These are phyloP conservation scores for Mentha longifolia DNA, from an alignment of 257 asterid species.

Conservation along the genomic window DNA sequence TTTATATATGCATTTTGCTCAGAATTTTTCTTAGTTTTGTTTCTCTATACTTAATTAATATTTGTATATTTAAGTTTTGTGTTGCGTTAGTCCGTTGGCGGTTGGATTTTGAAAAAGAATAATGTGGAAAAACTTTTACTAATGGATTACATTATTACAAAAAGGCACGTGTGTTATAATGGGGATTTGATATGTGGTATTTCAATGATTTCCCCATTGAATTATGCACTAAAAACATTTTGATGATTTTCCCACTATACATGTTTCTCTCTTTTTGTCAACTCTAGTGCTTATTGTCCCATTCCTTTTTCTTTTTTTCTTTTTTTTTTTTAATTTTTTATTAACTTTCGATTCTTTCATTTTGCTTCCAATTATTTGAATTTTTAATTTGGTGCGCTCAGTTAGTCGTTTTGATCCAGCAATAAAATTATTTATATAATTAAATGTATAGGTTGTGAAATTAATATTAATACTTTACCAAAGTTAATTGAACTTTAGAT, in stretches of 20 bases:
- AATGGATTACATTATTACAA: constrained; percentile 46
- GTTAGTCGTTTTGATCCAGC: background rate
- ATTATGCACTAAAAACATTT: constrained; percentile 36
- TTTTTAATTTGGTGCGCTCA: no score
- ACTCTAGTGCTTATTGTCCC: background rate
- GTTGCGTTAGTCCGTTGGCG: background rate
- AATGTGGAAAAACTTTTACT: constrained; percentile 7
- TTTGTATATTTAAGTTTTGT: no score
- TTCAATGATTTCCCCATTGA: constrained; percentile 39
- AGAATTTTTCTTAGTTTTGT: no score
- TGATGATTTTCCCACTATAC: constrained; percentile 44
- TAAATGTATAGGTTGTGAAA: no score
- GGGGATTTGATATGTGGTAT: constrained; percentile 40
- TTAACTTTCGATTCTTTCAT: background rate
- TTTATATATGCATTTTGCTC: no score
- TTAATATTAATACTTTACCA: no score
- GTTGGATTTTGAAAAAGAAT: background rate
- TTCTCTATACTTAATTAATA: no score
- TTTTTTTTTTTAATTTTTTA: no score
- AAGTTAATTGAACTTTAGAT: no score
- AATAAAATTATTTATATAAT: no score
- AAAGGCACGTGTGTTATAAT: constrained; percentile 56
- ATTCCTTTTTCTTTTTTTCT: no score
- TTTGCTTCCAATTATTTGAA: background rate
- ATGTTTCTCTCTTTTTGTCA: constrained; percentile 23